Base-by-base conservation (phyloP, 2,329 filamentous ascomycete species). In the Atkinsonella hypoxylon region DNA sequence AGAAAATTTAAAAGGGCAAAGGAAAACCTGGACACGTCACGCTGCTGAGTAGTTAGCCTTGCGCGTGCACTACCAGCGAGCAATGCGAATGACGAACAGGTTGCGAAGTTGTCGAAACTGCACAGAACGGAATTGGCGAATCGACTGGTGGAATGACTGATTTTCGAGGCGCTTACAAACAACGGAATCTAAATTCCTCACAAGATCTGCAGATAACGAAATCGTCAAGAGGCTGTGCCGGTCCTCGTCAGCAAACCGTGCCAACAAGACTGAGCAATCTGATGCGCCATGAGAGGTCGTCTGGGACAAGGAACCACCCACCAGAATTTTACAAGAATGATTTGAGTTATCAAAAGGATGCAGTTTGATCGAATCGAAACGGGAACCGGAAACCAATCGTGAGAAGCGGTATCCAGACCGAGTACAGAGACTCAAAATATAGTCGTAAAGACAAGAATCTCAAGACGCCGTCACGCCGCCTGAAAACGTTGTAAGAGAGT, bases 391-490 rank as follows among this genome's bases (percentile, higher is more conserved):
- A 60, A 59, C 57, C 59, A 66, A 64, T 64, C 58, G 62, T 64
- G 58, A 62, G 61, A 61, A 57, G 61, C 59, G 60, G 56, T 65
- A 58, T 65, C 60, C 60, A 67, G 63, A 65, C 62, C 62, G 55
- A 61, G 63, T 60, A 58, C 60, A 62, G 59, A 62, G 59, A 67
- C 63, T 65, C 62, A 61, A 61, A 65, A 66, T 60, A 59, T 60
- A 62, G 62, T 62, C 62, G 63, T 62, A 62, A 61, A 63, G 64
- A 64, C 57, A 60, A 63, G 58, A 61, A 62, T 59, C 56, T 66
- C 58, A 60, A 62, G 63, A 70, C 66, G 64, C 67, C 67, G 59
- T 65, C 66, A 69, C 68, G 66, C 67, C 65, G 59, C 55, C 61
- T 59, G 60, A 43, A 56, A 59, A 57, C 60, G 39, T 40, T 54